Conservation (phyloP, 2,329 filamentous ascomycete species). For the Penicillium sp. region DNA sequence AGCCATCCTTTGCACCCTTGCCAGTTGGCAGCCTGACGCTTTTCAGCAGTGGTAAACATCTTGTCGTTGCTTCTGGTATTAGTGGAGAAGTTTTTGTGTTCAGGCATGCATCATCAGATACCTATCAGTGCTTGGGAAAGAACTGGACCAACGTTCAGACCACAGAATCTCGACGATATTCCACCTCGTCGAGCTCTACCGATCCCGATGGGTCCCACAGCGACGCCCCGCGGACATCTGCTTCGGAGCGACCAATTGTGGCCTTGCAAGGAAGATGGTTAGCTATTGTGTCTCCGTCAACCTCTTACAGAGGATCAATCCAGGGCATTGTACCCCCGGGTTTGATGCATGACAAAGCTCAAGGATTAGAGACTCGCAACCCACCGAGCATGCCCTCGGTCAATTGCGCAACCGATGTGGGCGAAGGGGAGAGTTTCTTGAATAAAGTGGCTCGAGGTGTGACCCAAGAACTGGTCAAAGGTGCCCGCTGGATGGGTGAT, state of each 20-base stretch:
- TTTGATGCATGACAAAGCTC: conserved; percentile 39
- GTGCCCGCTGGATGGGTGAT: conserved; percentile 55
- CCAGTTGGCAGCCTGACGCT: conserved; percentile 75
- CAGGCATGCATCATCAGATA: conserved; percentile 38
- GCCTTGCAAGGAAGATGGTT: conserved; percentile 53
- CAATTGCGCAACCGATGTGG: conserved; percentile 51
- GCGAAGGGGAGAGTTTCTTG: conserved; percentile 52
- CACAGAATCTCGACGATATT: conserved; percentile 47
- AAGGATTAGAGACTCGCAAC: conserved; percentile 48
- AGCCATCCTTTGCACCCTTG: conserved; percentile 67
- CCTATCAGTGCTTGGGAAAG: conserved; percentile 77
- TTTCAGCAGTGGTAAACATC: conserved; percentile 70
- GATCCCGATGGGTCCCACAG: conserved; percentile 48
- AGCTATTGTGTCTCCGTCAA: conserved; percentile 48
- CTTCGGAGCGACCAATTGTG: conserved; percentile 45
- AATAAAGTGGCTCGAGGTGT: conserved; percentile 54
- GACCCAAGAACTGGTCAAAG: conserved; percentile 54
- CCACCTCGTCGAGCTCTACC: conserved; percentile 51
- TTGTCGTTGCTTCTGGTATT: conserved; percentile 76
- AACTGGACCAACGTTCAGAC: conserved; percentile 85
- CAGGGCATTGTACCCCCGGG: conserved; percentile 45
- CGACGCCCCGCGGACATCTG: conserved; percentile 37
- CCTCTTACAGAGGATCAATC: conserved; percentile 44
- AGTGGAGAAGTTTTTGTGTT: conserved; percentile 91
- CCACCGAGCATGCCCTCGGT: conserved; percentile 47